Base-by-base conservation (phyloP, 1,284 basidiomycete genomes). In the Pyrrhoderma noxium region DNA sequence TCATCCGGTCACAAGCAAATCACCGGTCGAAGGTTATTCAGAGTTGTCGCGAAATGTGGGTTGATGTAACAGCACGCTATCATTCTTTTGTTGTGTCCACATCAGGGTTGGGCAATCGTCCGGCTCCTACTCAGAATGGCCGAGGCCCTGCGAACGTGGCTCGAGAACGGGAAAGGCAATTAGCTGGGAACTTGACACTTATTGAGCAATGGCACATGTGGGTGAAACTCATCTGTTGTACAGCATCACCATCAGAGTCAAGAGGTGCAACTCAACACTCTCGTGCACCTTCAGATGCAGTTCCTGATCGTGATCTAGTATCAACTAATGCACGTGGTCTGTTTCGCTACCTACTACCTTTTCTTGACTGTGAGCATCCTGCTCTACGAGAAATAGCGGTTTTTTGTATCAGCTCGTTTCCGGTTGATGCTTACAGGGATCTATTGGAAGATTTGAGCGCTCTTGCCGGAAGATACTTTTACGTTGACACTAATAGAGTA, bases 181-280 rank as follows among this genome's bases (percentile, higher is more conserved):
- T 82, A 2, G 69, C 73, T 19, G 90, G 93, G 22, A 80, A 82
- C 52, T 76, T 73, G 56, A 65, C 71, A 8, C 67, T 85, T 36
- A 79, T 93, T 19, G 83, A 88, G 44, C 91, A 95, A 64, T 97
- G 93, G 93, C 79, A 88, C 55, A 72, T 85, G 23, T 95, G 91
- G 83, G 75, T 92, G 45, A 86, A 89, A 55, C 75, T 89, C 8
- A 73, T 94, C 4, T 93, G 88, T 59, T 79, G 86, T 14, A 93
- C 89, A 0, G 85, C 88, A 2, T 73, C 79, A 0, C 73, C 86
- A 1, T 77, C 81, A 1, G 87, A 92, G 49, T 68, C 75, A 25
- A 75, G 80, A 31, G 74, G 75, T 11, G 64, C 73, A 2, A 67
- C 77, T 51, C 75, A 76, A 1, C 87, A 89, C 60, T 70, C 74